Base-by-base conservation (phyloP, 169 alveolate species). In the Cyclospora cayetanensis region DNA sequence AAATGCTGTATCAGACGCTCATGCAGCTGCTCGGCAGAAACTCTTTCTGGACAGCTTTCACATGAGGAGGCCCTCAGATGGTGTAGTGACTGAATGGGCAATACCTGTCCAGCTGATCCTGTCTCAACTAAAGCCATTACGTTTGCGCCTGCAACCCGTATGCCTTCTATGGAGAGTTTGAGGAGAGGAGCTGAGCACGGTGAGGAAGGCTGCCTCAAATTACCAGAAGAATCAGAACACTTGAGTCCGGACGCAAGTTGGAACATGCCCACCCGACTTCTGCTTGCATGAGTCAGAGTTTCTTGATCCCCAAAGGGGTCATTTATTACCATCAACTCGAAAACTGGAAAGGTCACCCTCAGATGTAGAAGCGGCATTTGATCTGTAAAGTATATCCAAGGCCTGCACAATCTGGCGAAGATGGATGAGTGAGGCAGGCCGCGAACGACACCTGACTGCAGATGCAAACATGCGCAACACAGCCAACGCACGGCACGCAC, bases 121-220 rank as follows among this genome's bases (percentile, higher is more conserved):
- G 60, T 15, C 60, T 46, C 60, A 46, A 46, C 7, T 15, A 46
- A 46, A 15, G 60, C 15, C n/a, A 15, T 46, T 46, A 46, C 60
- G 25, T 74, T 74, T 1, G 86, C 41, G 11, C 86, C 86, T 5
- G 86, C 86, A 2, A 50, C 86, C 9, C 65, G 60, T 3, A 74
- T 15, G 35, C 29, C 9, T 29, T 41, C 41, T 35, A 74, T 42
- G 86, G 86, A 34, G 66, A 74, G 22, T 35, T 63, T 15, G 65
- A 74, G 4, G 15, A 74, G 65, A 25, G 86, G 60, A 15, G 60
- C 60, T 11, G 60, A 46, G 15, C 15, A 15, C 7, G 60, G 15
- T 46, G 15, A 46, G 60, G 15, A 46, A 15, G 7, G 60, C 7
- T 7, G 7, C 60, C 60, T 7, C 60, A 7, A 7, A 11, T 15